Conservation (phyloP, 1,139 yeast genomes). For the Candida sanyaensis region DNA sequence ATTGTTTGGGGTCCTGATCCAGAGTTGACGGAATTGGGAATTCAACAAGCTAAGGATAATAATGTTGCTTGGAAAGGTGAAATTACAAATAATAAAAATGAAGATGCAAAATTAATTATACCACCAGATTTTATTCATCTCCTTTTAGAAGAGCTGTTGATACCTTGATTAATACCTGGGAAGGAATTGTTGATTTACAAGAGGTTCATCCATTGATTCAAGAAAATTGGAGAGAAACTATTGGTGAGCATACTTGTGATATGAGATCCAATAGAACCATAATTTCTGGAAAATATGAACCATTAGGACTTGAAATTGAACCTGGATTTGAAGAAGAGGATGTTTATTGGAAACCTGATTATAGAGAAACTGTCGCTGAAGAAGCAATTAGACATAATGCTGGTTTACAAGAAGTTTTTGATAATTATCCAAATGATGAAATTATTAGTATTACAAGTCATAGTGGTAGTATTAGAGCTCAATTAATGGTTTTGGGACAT, state of each 20-base stretch:
- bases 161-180: conserved; percentile 36
- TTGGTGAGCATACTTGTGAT: conserved; percentile 48
- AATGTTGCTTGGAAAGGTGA: conserved; percentile 26
- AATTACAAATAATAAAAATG: conserved; percentile 15
- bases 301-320: conserved; percentile 36
- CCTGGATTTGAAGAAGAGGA: conserved; percentile 44
- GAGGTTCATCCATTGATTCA: conserved; percentile 32
- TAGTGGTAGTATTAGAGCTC: conserved; percentile 43
- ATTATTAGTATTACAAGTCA: conserved; percentile 37
- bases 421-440: conserved; percentile 20
- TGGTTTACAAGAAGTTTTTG: conserved; percentile 38
- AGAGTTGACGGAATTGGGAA: conserved; percentile 41
- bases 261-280: conserved; percentile 36
- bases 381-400: conserved; percentile 41
- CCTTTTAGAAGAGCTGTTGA: conserved; percentile 43
- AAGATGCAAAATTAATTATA: conserved; percentile 19
- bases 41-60: conserved; percentile 39
- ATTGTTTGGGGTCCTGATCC: conserved; percentile 53
- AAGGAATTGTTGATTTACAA: conserved; percentile 28
- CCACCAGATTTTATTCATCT: conserved; percentile 38
- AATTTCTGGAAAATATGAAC: conserved; percentile 32
- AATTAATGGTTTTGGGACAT: conserved; percentile 42
- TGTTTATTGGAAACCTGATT: conserved; percentile 36
- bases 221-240: conserved; percentile 46
- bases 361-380: conserved; percentile 42